A percentile compares a stretch with the other conserved stretches of the same genome.
Conservation (phyloP, 73 alveolate species). For the Blepharisma japonicum region DNA sequence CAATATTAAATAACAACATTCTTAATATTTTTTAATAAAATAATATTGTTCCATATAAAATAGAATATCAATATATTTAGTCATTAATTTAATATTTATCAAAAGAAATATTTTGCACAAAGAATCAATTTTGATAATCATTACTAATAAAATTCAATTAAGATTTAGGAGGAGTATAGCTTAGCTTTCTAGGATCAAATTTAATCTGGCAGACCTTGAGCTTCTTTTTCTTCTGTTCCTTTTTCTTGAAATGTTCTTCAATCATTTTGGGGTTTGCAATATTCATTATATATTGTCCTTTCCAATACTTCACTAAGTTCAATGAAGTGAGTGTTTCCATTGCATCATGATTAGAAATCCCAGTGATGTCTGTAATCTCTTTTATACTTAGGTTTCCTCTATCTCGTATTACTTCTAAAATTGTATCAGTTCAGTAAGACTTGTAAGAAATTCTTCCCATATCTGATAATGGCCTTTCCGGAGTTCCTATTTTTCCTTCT, state of each 20-base stretch:
- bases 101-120: no score
- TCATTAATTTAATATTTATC: no score
- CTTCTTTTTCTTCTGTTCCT: constrained; percentile 52
- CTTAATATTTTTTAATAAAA: no score
- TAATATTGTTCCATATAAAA: no score
- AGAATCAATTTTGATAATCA: no score
- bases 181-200: constrained; percentile 35
- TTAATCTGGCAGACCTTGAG: not conserved
- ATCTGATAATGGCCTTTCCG: constrained; percentile 92
- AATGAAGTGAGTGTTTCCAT: constrained; percentile 67
- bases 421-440: constrained; percentile 81
- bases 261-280: constrained; percentile 66
- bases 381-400: constrained; percentile 66
- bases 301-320: constrained; percentile 76
- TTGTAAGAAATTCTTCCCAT: constrained; percentile 79
- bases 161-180: not conserved
- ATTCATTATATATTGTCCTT: constrained; percentile 78
- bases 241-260: constrained; percentile 74
- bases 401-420: constrained; percentile 60
- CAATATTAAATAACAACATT: no score
- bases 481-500: constrained; percentile 83
- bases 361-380: constrained; percentile 74
- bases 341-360: constrained; percentile 70
- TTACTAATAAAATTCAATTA: not conserved
- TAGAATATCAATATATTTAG: no score